Conservation (phyloP, 306 rosid species). For the Mucuna pruriens region DNA sequence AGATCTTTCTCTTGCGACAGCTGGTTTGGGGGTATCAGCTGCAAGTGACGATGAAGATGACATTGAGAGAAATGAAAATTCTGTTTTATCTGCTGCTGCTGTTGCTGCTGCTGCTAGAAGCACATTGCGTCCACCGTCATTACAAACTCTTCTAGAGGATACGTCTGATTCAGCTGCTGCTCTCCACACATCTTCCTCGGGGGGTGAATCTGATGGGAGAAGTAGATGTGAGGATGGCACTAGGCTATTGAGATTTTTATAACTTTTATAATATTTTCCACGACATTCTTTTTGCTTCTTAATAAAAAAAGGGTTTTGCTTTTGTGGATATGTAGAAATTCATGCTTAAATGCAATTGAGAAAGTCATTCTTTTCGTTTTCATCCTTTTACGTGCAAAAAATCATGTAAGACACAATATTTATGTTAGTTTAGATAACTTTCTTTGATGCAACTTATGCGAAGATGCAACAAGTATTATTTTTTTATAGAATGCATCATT, state of each 20-base stretch:
- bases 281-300: neutral
- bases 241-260: conserved; percentile 33
- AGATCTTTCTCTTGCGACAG: conserved; percentile 86
- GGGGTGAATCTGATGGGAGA: conserved; percentile 98
- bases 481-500: conserved; percentile 10
- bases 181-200: conserved; percentile 81
- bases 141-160: conserved; percentile 97
- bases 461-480: neutral
- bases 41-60: conserved; percentile 94
- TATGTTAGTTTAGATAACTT: neutral
- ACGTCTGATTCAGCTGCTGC: conserved; percentile 64
- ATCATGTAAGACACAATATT: neutral
- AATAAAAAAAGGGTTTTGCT: neutral
- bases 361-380: neutral
- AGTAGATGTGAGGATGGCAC: conserved; percentile 75
- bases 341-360: neutral
- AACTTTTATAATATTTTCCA: conserved; percentile 17
- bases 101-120: conserved; percentile 98
- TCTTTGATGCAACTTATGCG: neutral
- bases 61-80: conserved; percentile 61
- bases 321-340: neutral
- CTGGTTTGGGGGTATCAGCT: conserved; percentile 73
- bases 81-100: conserved; percentile 84
- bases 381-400: neutral
- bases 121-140: conserved; percentile 93